Conservation (phyloP, 805 yeast genomes). For the Pichia membranifaciens region DNA sequence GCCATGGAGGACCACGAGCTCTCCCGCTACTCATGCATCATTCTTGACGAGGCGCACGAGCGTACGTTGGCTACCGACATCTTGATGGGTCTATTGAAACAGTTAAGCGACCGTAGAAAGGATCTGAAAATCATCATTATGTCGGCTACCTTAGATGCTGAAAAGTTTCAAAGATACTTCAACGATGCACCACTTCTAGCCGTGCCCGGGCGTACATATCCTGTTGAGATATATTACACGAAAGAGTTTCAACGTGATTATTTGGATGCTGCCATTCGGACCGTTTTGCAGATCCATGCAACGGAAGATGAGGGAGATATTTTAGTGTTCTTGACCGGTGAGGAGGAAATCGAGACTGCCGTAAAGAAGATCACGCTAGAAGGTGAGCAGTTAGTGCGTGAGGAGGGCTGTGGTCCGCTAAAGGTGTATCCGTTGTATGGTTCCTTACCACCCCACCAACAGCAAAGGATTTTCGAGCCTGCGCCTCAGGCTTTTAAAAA, state of each 20-base stretch:
- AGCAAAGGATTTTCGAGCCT: conserved; percentile 86
- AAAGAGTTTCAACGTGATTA: conserved; percentile 96
- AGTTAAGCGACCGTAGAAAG: conserved; percentile 70
- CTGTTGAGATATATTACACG: conserved; percentile 94
- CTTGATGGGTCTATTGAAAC: conserved; percentile 88
- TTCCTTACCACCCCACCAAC: conserved; percentile 92
- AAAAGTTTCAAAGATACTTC: conserved; percentile 87
- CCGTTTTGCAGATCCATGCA: conserved; percentile 94
- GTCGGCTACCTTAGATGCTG: conserved; percentile 98
- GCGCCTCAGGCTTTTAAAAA: conserved; percentile 72
- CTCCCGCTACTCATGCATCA: conserved; percentile 77
- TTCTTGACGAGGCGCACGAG: conserved; percentile 97
- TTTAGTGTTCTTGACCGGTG: conserved; percentile 85
- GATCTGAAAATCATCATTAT: conserved; percentile 88
- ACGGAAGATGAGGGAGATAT: conserved; percentile 94
- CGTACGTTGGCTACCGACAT: conserved; percentile 96
- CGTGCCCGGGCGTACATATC: conserved; percentile 97
- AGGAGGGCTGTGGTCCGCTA: conserved; percentile 84
- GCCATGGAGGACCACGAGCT: conserved; percentile 95
- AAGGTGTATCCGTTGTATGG: conserved; percentile 92
- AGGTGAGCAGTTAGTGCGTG: conserved; percentile 82
- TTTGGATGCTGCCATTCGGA: conserved; percentile 89
- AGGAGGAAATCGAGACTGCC: conserved; percentile 97
- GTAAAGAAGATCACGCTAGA: conserved; percentile 83
- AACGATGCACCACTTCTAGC: conserved; percentile 89